phyloP scores from a whole-genome alignment of 2,329 filamentous ascomycete genomes.

The Colletotrichum salicis region DNA sequence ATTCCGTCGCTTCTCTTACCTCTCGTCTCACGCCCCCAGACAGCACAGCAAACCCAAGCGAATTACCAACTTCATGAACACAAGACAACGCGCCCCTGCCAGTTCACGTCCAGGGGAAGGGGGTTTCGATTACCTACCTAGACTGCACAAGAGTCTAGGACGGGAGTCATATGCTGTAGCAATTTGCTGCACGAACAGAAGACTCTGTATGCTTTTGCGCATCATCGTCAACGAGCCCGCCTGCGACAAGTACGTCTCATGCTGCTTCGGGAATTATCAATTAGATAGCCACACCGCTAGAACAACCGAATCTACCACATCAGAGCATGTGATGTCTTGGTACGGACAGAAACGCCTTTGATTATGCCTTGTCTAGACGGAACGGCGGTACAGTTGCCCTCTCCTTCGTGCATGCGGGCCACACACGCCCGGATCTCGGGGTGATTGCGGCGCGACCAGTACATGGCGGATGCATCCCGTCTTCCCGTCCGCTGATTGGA shows the following conservation, averaged over 20 bases:
- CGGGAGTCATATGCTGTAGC: not conserved
- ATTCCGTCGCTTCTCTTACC: not conserved
- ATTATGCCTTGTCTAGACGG: not conserved
- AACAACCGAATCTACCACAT: not conserved
- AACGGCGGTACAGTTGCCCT: too few relatives aligned
- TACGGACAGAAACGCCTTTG: not conserved
- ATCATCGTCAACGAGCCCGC: not conserved
- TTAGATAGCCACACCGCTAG: slow-evolving; percentile 22
- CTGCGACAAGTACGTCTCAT: not conserved
- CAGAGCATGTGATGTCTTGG: not conserved
- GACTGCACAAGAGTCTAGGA: not conserved
- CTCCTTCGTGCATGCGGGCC: not conserved
- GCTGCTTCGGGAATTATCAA: not conserved
- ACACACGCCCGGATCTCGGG: not conserved
- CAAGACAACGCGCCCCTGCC: not conserved
- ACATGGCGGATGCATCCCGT: not conserved
- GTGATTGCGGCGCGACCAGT: not conserved
- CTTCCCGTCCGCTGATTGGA: too few relatives aligned
- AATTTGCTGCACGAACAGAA: not conserved
- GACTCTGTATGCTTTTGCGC: not conserved
- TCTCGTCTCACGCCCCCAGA: too few relatives aligned
- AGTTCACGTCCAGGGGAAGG: not conserved
- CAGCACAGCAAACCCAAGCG: not conserved
- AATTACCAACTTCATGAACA: not conserved
- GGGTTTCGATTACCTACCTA: too few relatives aligned